Conservation (phyloP, 176 grass and related monocot species). For the Elaeis guineensis region DNA sequence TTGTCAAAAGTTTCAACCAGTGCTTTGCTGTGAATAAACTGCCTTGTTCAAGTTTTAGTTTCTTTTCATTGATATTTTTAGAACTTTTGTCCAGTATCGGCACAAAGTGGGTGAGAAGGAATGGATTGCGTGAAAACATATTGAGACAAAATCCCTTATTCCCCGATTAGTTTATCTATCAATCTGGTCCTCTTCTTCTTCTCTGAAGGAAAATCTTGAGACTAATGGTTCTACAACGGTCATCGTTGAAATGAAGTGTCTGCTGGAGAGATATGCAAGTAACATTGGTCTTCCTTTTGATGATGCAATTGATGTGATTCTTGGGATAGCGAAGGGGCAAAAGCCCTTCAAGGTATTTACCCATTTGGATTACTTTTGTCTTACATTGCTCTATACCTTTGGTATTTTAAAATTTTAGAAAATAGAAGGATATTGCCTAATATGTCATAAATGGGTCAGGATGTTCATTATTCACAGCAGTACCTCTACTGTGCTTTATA, state of each 20-base stretch:
- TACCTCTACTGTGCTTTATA: no score
- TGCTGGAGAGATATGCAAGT: constrained; percentile 82
- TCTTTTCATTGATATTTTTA: no score
- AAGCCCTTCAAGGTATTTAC: constrained; percentile 61
- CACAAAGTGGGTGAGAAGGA: constrained; percentile 44
- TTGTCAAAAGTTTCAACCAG: no score
- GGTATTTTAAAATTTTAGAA: no score
- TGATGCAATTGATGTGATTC: constrained; percentile 61
- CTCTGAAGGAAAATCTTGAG: constrained; percentile 31
- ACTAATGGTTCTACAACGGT: constrained; percentile 36
- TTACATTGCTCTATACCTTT: neutral
- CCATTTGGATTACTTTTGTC: neutral
- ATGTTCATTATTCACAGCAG: no score
- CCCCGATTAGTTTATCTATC: constrained; percentile 82
- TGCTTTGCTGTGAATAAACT: no score
- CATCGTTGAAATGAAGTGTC: constrained; percentile 48
- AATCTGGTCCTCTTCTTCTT: constrained; percentile 32
- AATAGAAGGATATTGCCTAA: no score
- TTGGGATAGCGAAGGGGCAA: constrained; percentile 58
- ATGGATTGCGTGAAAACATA: constrained; percentile 33
- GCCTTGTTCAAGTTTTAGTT: no score
- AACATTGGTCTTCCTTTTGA: constrained; percentile 82
- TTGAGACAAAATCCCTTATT: constrained; percentile 75
- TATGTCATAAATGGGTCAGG: no score
- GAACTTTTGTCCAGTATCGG: constrained; percentile 34